Base-by-base conservation (phyloP, 2,329 filamentous ascomycete species). In the Setomelanomma holmii region DNA sequence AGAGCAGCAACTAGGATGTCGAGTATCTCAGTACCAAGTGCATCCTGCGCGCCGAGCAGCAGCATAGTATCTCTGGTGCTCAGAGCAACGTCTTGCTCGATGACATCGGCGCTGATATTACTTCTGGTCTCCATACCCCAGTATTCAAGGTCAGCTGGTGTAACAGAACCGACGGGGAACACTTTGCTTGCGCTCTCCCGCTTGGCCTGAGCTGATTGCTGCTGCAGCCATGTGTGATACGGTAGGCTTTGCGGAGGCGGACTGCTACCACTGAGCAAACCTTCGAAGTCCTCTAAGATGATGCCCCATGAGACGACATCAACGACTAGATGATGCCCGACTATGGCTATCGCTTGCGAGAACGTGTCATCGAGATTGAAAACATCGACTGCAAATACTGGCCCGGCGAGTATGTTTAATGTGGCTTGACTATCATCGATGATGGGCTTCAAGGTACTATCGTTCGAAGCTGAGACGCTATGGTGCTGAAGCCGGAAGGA, bases 321-420 rank as follows among this genome's bases (percentile, higher is more conserved):
- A 14, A 74, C 64, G 5, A 75, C 57, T 0, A 76, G 55, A 46
- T 76, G 73, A 45, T 76, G 73, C 5, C 67, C 69, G 51, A 54
- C 78, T 40, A 72, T 75, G 51, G 21, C 75, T 56, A 66, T 76
- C 53, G 63, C 61, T 12, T 57, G 76, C 46, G 45, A 74, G 51
- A 67, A 63, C 14, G 64, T 60, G 1, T 69, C 68, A 33, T 74
- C 55, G 3, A 75, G 51, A 5, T 73, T 56, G 51, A 80, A 76
- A 8, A 80, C 54, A 45, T 80, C 76, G 3, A 77, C 68, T 0
- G 75, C 75, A 24, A 81, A 63, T 0, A 79, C 58, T 1, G 79
- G 75, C 0, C 75, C 75, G 19, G 58, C 49, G 5, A 61, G 54
- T 27, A 76, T 68, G 34, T 75, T 57, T 5, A 76, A 55, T 2